Conservation (phyloP, 2,329 filamentous ascomycete genomes). For the Cladophialophora psammophila region DNA sequence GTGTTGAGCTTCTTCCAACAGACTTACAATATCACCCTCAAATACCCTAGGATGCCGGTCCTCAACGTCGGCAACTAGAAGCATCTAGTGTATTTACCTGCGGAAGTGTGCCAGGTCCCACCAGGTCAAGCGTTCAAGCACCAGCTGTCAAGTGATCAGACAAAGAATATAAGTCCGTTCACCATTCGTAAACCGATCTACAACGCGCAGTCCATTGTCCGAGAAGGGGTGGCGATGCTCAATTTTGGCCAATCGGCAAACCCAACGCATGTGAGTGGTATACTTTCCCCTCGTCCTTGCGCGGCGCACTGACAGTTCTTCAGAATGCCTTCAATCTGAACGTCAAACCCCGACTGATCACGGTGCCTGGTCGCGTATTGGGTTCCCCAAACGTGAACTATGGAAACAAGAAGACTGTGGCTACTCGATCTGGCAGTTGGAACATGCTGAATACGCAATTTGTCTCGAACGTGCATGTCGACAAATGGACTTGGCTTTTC, state of each 20-base stretch:
- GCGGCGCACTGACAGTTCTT: neutral
- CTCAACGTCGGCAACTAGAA: constrained; percentile 69
- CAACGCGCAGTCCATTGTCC: constrained; percentile 70
- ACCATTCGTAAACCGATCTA: constrained; percentile 71
- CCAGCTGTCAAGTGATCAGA: constrained; percentile 68
- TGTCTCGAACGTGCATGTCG: constrained; percentile 58
- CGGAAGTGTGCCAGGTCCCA: constrained; percentile 69
- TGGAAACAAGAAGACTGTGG: constrained; percentile 43
- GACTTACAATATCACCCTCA: constrained; percentile 42
- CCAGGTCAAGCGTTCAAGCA: constrained; percentile 69
- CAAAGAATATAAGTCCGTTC: constrained; percentile 73
- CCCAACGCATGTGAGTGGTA: constrained; percentile 17
- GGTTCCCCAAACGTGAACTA: constrained; percentile 69
- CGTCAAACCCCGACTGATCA: constrained; percentile 69
- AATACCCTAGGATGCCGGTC: constrained; percentile 60
- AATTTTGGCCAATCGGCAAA: constrained; percentile 8
- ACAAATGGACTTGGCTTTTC: constrained; percentile 60
- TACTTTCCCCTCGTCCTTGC: neutral
- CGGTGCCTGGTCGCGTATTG: constrained; percentile 75
- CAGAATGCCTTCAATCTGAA: constrained; percentile 55
- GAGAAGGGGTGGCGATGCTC: constrained; percentile 12
- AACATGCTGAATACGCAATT: constrained; percentile 70
- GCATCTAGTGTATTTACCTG: constrained; percentile 70
- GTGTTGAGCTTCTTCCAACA: constrained; percentile 60
- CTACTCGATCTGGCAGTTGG: constrained; percentile 67